Conservation (phyloP, 139 green algal genomes). For the Gonium pectorale region DNA sequence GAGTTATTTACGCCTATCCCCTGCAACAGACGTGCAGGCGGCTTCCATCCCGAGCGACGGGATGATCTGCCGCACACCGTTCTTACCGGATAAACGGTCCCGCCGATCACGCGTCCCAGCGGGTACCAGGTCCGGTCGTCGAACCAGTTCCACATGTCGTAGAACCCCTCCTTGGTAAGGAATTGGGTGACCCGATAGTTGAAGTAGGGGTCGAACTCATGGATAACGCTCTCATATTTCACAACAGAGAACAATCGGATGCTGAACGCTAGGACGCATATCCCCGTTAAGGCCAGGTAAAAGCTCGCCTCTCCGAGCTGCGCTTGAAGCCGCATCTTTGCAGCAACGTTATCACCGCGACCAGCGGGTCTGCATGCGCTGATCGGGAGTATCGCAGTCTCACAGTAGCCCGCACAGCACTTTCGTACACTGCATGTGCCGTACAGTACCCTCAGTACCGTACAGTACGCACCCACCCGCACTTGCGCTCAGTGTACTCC, state of each 20-base stretch:
- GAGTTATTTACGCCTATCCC: too few species aligned
- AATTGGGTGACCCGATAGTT: slow-evolving; percentile 91
- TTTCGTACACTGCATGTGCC: too few species aligned
- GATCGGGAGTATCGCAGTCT: too few species aligned
- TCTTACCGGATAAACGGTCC: slow-evolving; percentile 90
- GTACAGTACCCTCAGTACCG: too few species aligned
- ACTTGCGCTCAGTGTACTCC: too few species aligned
- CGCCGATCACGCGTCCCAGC: slow-evolving; percentile 89
- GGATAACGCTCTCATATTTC: slow-evolving; percentile 95
- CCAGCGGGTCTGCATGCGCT: too few species aligned
- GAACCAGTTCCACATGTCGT: slow-evolving; percentile 94
- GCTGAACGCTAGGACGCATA: slow-evolving; percentile 78
- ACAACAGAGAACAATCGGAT: slow-evolving; percentile 93
- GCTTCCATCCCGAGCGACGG: slow-evolving; percentile 87
- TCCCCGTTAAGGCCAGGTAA: slow-evolving; percentile 67
- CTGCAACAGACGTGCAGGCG: too few species aligned
- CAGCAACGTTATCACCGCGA: too few species aligned
- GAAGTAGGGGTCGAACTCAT: slow-evolving; percentile 75
- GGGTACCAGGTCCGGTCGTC: slow-evolving; percentile 93
- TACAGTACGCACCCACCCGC: too few species aligned
- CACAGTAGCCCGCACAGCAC: too few species aligned
- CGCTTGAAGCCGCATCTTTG: slow-evolving; percentile 5
- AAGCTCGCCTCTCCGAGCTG: slow-evolving; percentile 38
- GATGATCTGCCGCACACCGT: slow-evolving; percentile 89
- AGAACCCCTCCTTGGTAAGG: slow-evolving; percentile 86